phyloP scores from a whole-genome alignment of 306 rosid genomes.

The Citrullus amarus region DNA sequence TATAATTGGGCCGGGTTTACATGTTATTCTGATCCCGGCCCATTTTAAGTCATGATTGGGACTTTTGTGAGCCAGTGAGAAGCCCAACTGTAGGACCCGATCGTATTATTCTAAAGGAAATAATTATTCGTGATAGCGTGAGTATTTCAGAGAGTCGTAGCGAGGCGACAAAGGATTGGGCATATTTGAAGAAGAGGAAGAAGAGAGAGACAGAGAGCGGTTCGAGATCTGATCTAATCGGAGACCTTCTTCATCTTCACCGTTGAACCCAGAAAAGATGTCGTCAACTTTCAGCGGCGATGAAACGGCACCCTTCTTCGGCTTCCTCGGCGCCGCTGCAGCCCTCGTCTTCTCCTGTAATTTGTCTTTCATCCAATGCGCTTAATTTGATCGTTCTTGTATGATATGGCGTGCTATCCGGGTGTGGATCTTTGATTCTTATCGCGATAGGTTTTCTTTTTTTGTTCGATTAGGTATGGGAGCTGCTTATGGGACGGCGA shows the following conservation, averaged over 20 bases:
- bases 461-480: constrained; percentile 41
- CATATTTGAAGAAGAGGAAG: neutral
- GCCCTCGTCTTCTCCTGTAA: constrained; percentile 52
- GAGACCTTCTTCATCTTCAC: neutral
- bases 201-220: neutral
- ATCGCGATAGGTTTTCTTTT: neutral
- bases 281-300: constrained; percentile 41
- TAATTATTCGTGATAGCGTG: neutral
- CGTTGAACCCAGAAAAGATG: neutral
- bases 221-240: constrained; percentile 10
- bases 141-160: neutral
- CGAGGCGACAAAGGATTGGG: neutral
- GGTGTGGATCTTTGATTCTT: neutral
- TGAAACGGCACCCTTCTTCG: constrained; percentile 55
- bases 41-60: neutral
- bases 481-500: constrained; percentile 55
- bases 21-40: neutral
- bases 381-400: neutral
- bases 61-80: neutral
- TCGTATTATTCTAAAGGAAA: neutral
- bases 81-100: neutral
- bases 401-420: neutral
- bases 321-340: constrained; percentile 55
- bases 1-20: neutral
- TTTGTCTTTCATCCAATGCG: neutral